These are phyloP conservation scores for Hypholoma sublateritium DNA, from an alignment of 768 basidiomycete genomes.

Conservation along the genomic window DNA sequence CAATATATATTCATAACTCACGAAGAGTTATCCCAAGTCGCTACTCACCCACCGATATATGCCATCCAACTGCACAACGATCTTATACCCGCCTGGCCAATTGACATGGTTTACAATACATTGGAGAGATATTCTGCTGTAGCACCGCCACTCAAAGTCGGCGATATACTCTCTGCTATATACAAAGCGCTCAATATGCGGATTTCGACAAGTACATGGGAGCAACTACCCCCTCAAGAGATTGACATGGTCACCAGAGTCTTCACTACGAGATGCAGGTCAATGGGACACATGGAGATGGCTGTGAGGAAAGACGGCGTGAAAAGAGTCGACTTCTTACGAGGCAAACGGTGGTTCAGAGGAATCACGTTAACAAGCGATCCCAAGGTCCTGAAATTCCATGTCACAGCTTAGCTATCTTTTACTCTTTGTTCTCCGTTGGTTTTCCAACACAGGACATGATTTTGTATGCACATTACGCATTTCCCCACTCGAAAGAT, in stretches of 20 bases:
- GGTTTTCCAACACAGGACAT: too few relatives aligned
- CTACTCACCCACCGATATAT: slow-evolving; percentile 54
- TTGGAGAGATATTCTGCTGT: slow-evolving; percentile 20
- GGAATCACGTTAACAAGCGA: slow-evolving; percentile 46
- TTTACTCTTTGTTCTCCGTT: too few relatives aligned
- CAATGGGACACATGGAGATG: slow-evolving; percentile 26
- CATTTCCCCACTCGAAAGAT: background rate
- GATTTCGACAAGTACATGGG: slow-evolving; percentile 30
- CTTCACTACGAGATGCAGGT: slow-evolving; percentile 37
- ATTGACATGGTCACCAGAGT: slow-evolving; percentile 34
- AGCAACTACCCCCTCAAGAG: slow-evolving; percentile 25
- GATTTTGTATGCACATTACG: background rate
- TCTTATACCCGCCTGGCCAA: slow-evolving; percentile 57
- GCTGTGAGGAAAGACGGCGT: slow-evolving; percentile 49
- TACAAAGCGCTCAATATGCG: slow-evolving; percentile 16
- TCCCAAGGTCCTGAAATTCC: slow-evolving; percentile 35
- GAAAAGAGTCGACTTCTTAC: slow-evolving; percentile 60
- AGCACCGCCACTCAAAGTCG: slow-evolving; percentile 48
- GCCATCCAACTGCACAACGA: slow-evolving; percentile 60
- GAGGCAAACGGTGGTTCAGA: slow-evolving; percentile 44
- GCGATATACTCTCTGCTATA: slow-evolving; percentile 56
- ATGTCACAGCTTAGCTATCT: slow-evolving; percentile 17
- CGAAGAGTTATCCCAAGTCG: slow-evolving; percentile 50
- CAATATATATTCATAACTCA: slow-evolving; percentile 36
- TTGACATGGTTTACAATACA: slow-evolving; percentile 46